Base-by-base conservation (phyloP, 2,329 filamentous ascomycete genomes). In the Didymella pinodella region DNA sequence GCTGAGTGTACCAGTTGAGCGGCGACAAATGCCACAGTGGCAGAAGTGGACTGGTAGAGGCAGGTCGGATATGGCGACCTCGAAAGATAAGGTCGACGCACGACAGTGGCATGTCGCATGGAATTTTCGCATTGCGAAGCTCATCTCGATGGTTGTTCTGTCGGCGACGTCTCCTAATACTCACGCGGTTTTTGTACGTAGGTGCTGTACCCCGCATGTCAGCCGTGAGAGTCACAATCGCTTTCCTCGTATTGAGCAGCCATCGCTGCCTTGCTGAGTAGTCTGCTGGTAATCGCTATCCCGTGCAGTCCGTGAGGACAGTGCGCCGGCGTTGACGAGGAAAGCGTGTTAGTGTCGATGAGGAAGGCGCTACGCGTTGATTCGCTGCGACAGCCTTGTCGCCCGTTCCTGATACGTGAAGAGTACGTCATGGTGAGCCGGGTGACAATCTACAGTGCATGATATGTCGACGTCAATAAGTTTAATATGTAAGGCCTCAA, bases 11-110 rank as follows among this genome's bases (percentile, higher is more conserved):
- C 84, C 84, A 18, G 80, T 81, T 29, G 78, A 75, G 45, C 76
- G 76, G 16, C 84, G 80, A 69, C 84, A 87, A 26, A 71, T 77
- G 58, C 72, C 71, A 75, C 85, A 86, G 65, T 86, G 82, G 69
- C 84, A 86, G 61, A 86, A 72, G 48, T 74, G 70, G 6, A 73
- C 68, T 34, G 69, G 66, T 8, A 81, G 54, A 1, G 80, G 80
- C 7, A 82, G 69, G 4, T 62, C 65, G 8, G 68, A 61, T 1
- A 62, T 69, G 0, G 73, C 73, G 12, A 81, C 67, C 4, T 66
- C 66, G 65, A 81, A 69, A 1, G 72, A 66, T 48, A 78, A 70
- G 5, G 49, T 67, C 40, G 77, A 75, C 41, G 56, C 31, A 28
- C 52, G 48, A 10, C 59, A 62, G 22, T 62, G 59, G 29, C 59